Conservation (phyloP, 2,329 filamentous ascomycete genomes). For the Macrophomina tecta region DNA sequence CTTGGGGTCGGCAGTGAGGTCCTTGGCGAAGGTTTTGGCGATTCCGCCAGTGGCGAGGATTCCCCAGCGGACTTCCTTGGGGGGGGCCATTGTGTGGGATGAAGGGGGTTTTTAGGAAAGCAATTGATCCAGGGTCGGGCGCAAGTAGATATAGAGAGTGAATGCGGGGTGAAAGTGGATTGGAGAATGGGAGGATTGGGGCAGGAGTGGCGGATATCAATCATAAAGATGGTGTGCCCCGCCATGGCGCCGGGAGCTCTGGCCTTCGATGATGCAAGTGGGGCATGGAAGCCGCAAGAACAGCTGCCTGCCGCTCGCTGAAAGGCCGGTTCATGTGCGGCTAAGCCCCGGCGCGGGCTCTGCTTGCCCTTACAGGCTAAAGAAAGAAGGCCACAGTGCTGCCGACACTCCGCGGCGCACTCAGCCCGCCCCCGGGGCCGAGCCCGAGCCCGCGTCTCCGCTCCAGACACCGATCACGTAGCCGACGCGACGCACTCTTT, state of each 20-base stretch:
- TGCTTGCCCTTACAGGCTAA: background rate
- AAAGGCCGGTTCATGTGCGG: background rate
- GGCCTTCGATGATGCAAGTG: conserved; percentile 24
- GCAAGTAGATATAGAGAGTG: conserved; percentile 3
- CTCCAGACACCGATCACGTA: background rate
- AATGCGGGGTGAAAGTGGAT: background rate
- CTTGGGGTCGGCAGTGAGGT: conserved; percentile 76
- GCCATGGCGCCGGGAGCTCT: background rate
- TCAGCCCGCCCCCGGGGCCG: background rate
- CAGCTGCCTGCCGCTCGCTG: background rate
- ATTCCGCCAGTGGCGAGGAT: conserved; percentile 58
- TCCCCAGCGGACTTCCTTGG: conserved; percentile 50
- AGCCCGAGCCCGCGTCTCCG: background rate
- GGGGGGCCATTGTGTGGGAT: conserved; percentile 30
- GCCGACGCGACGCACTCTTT: background rate
- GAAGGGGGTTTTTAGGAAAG: background rate
- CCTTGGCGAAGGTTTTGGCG: conserved; percentile 67
- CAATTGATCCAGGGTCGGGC: background rate
- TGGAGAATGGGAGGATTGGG: background rate
- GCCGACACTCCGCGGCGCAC: background rate
- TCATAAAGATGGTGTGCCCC: background rate
- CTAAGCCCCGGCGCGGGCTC: background rate
- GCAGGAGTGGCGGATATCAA: conserved; percentile 9
- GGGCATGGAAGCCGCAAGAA: conserved; percentile 4
- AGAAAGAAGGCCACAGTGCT: too few species aligned